Conservation (phyloP, 2,329 filamentous ascomycete genomes). For the Colletotrichum sp. region DNA sequence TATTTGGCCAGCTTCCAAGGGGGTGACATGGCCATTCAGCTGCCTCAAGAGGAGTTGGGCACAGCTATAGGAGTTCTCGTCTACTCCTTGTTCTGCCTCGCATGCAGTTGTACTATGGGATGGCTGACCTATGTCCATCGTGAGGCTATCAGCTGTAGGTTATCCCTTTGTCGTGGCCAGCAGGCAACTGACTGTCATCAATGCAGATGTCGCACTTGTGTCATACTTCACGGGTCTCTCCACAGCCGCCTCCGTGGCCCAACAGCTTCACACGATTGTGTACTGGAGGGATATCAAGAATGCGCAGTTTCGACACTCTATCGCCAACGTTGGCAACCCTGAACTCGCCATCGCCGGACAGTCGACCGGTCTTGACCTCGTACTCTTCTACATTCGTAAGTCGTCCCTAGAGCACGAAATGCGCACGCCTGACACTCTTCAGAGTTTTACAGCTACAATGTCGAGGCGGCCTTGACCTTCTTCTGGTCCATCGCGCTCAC, state of each 20-base stretch:
- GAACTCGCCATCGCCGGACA: conserved; percentile 47
- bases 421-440: conserved; percentile 6
- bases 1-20: not conserved
- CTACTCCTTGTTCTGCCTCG: conserved; percentile 39
- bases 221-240: conserved; percentile 40
- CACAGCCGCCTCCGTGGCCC: conserved; percentile 42
- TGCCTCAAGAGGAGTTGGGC: conserved; percentile 37
- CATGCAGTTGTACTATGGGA: conserved; percentile 34
- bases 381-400: conserved; percentile 54
- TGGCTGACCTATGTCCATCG: conserved; percentile 43
- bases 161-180: no score
- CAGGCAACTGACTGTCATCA: not conserved
- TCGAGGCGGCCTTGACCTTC: conserved; percentile 49
- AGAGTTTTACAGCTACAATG: conserved; percentile 58
- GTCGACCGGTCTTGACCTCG: conserved; percentile 44
- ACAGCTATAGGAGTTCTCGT: conserved; percentile 36
- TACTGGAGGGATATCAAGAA: conserved; percentile 44
- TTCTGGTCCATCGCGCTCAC: conserved; percentile 49
- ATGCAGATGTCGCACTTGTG: conserved; percentile 44
- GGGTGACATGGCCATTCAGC: conserved; percentile 39
- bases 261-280: conserved; percentile 46
- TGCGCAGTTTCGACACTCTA: conserved; percentile 40
- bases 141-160: conserved; percentile 47
- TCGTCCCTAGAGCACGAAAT: not conserved
- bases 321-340: conserved; percentile 38